Percentiles rank a stretch among this genome's conserved stretches.
Conservation (phyloP, 2,329 filamentous ascomycete species). For the Penicillium sp. region DNA sequence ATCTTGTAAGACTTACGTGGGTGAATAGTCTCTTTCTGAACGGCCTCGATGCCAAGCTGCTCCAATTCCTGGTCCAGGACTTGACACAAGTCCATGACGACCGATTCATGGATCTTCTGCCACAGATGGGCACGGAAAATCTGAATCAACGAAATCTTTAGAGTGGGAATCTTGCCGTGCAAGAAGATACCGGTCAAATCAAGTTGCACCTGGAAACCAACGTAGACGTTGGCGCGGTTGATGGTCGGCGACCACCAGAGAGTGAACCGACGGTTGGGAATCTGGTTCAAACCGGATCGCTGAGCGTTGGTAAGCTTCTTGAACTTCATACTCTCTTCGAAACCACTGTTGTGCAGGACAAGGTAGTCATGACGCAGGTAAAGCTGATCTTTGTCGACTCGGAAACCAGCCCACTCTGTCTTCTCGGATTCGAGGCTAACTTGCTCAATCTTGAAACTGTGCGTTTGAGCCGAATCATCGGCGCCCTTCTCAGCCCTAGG, state of each 20-base stretch:
- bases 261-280: constrained; percentile 95
- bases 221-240: constrained; percentile 92
- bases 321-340: constrained; percentile 71
- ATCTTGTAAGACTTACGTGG: constrained; percentile 99
- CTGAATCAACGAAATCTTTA: constrained; percentile 96
- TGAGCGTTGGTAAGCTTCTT: constrained; percentile 98
- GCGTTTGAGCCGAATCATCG: not conserved
- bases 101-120: constrained; percentile 98
- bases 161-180: constrained; percentile 94
- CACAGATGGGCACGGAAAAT: constrained; percentile 99
- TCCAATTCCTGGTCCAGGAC: constrained; percentile 97
- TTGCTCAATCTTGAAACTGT: constrained; percentile 36
- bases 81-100: constrained; percentile 97
- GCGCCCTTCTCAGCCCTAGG: not conserved
- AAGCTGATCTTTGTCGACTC: constrained; percentile 45
- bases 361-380: constrained; percentile 45
- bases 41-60: constrained; percentile 88
- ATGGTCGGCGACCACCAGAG: constrained; percentile 95
- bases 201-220: constrained; percentile 97
- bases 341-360: constrained; percentile 45
- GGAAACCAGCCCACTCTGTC: constrained; percentile 46
- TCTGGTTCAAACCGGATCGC: constrained; percentile 91
- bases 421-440: constrained; percentile 38
- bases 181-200: constrained; percentile 98
- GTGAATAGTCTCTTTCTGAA: constrained; percentile 98